phyloP scores from a whole-genome alignment of 352 stramenopile genomes.

The Pythium phragmitis region DNA sequence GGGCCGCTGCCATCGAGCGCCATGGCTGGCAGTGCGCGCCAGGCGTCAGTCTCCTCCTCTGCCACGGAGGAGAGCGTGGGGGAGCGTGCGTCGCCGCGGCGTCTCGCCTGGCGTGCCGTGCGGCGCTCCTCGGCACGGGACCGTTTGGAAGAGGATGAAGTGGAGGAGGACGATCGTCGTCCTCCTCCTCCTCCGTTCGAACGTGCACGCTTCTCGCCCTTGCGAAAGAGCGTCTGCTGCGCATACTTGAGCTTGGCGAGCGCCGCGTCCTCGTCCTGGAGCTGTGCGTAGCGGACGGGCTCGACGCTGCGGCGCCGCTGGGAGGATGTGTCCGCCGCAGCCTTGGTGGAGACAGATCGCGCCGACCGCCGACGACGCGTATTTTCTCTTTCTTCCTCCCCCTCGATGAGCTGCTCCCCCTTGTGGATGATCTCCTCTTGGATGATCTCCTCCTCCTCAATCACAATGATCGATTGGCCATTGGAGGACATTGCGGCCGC shows the following conservation, averaged over 20 bases:
- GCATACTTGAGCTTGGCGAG: constrained; percentile 40
- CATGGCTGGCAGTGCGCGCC: constrained; percentile 15
- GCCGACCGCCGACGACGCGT: constrained; percentile 17
- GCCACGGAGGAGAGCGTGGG: constrained; percentile 9
- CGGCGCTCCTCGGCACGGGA: constrained; percentile 55
- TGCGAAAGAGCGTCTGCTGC: constrained; percentile 34
- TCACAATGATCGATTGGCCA: constrained; percentile 5
- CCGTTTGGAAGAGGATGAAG: constrained; percentile 30
- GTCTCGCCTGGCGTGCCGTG: constrained; percentile 37
- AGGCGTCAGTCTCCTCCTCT: not conserved
- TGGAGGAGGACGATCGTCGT: constrained; percentile 9
- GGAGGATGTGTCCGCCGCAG: constrained; percentile 4
- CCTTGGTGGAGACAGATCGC: constrained; percentile 7
- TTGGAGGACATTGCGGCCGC: not conserved
- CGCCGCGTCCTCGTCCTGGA: constrained; percentile 56
- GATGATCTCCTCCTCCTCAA: constrained; percentile 9
- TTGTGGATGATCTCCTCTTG: too few relatives aligned
- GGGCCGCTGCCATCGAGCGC: constrained; percentile 16
- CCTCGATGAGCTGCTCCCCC: not conserved
- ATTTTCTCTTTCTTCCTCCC: constrained; percentile 1
- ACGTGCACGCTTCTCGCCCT: constrained; percentile 34
- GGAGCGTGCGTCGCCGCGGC: constrained; percentile 42
- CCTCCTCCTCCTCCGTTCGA: not conserved
- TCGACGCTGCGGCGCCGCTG: constrained; percentile 26
- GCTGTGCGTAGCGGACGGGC: constrained; percentile 45